Base-by-base conservation (phyloP, 2,329 filamentous ascomycete species). In the Talaromyces sp. region DNA sequence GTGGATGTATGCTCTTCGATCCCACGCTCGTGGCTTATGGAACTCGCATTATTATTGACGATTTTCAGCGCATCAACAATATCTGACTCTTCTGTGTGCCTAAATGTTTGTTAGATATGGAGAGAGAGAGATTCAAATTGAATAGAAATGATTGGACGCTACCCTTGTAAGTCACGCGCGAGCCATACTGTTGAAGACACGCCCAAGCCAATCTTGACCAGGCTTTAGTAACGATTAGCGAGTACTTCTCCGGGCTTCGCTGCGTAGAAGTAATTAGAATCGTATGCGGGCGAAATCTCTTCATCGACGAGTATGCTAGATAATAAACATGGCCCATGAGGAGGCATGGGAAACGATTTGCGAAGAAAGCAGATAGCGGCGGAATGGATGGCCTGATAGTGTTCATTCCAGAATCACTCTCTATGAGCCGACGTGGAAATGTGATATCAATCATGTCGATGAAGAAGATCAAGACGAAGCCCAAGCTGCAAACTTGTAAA, bases 171-270 rank as follows among this genome's bases (percentile, higher is more conserved):
- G 69, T 75, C 51, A 51, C 64, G 70, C 58, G 74, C 74, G 65
- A 79, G 74, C 77, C 76, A 79, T 17, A 69, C 72, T 1, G 75
- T 79, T 43, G 75, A 79, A 29, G 51, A 63, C 36, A 72, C 58
- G 63, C 77, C 77, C 70, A 70, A 79, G 34, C 76, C 76, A 17
- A 78, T 64, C 67, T 79, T 79, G 1, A 73, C 74, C 13, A 78
- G 63, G 8, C 77, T 68, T 67, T 77, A 73, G 67, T 78, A 79
- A 22, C 69, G 69, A 0, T 71, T 62, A 40, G 73, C 67, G 7
- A 77, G 17, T 1, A 76, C 43, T 64, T 77, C 71, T 47, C 74
- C 74, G 63, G 77, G 74, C 36, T 64, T 68, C 34, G 69, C 68
- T 40, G 75, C 73, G 69, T 76, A 77, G 65, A 54, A 66, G 43